phyloP scores from a whole-genome alignment of 805 yeast genomes.

The Lachancea lanzarotensis region DNA sequence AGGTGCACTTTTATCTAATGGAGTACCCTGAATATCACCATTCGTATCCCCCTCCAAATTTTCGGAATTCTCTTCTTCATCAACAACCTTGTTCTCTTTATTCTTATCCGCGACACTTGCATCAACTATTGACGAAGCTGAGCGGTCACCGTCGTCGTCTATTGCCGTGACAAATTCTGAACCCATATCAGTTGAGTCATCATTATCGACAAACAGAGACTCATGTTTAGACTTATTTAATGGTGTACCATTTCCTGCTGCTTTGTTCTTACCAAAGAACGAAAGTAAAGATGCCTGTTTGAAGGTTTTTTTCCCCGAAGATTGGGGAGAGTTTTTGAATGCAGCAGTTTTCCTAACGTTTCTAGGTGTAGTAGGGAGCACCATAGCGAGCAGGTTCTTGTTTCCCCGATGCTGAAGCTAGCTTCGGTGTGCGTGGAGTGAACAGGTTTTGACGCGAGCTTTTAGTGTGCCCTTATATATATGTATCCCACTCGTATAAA shows the following conservation, averaged over 20 bases:
- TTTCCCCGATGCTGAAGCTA: not conserved
- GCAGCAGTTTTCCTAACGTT: conserved; percentile 8
- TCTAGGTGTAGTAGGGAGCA: conserved; percentile 26
- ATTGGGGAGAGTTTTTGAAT: conserved; percentile 9
- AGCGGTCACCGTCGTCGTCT: conserved; percentile 7
- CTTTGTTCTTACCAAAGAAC: conserved; percentile 28
- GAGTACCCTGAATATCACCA: conserved; percentile 26
- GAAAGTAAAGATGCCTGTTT: conserved; percentile 34
- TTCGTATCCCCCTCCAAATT: conserved; percentile 19
- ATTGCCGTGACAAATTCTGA: conserved; percentile 15
- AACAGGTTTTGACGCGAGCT: no score
- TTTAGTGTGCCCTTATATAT: not conserved
- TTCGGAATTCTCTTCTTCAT: conserved; percentile 1
- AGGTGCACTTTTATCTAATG: conserved; percentile 1
- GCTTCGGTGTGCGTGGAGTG: not conserved
- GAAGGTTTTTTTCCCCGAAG: conserved; percentile 30
- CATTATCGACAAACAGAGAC: conserved; percentile 17
- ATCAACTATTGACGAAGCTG: not conserved
- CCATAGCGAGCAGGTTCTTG: conserved; percentile 1
- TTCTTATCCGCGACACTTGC: conserved; percentile 1
- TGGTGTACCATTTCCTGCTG: conserved; percentile 9
- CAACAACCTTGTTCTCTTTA: not conserved
- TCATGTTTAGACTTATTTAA: conserved; percentile 2
- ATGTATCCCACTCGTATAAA: not conserved
- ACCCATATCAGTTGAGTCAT: conserved; percentile 16